A percentile compares a stretch with the other conserved stretches of the same genome.
These are phyloP conservation scores for Backusella psychrophila DNA, from an alignment of 192 early-diverging fungal species.

Conservation along the genomic window DNA sequence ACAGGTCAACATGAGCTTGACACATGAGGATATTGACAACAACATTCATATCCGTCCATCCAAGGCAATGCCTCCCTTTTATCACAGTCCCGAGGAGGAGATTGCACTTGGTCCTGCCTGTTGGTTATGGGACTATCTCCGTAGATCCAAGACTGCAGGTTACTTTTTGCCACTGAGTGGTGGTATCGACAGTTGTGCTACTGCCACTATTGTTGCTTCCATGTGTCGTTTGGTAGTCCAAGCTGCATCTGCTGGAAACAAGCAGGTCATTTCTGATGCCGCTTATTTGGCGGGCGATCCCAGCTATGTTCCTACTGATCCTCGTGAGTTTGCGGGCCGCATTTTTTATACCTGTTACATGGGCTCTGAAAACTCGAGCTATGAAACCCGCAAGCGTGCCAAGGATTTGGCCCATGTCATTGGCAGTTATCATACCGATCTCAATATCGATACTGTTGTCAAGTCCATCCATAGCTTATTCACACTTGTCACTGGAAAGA, in stretches of 20 bases:
- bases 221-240: constrained; percentile 86
- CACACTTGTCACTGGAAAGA: constrained; percentile 64
- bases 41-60: constrained; percentile 50
- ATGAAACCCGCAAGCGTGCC: constrained; percentile 83
- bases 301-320: constrained; percentile 69
- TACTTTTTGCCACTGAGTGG: constrained; percentile 96
- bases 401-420: constrained; percentile 75
- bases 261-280: constrained; percentile 73
- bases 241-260: constrained; percentile 59
- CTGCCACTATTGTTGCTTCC: constrained; percentile 82
- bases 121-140: constrained; percentile 99
- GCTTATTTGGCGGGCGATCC: constrained; percentile 55
- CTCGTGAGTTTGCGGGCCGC: constrained; percentile 79
- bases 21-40: constrained; percentile 37
- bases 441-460: constrained; percentile 87
- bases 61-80: constrained; percentile 40
- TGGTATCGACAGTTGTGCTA: constrained; percentile 96
- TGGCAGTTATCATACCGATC: constrained; percentile 88
- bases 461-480: constrained; percentile 76
- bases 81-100: constrained; percentile 85
- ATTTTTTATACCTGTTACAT: constrained; percentile 97
- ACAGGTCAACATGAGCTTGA: constrained; percentile 55
- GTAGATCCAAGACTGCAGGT: constrained; percentile 84
- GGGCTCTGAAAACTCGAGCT: constrained; percentile 89
- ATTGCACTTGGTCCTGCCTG: constrained; percentile 94